phyloP scores from a whole-genome alignment of 1,284 basidiomycete species.

The Cryptococcus depauperatus region DNA sequence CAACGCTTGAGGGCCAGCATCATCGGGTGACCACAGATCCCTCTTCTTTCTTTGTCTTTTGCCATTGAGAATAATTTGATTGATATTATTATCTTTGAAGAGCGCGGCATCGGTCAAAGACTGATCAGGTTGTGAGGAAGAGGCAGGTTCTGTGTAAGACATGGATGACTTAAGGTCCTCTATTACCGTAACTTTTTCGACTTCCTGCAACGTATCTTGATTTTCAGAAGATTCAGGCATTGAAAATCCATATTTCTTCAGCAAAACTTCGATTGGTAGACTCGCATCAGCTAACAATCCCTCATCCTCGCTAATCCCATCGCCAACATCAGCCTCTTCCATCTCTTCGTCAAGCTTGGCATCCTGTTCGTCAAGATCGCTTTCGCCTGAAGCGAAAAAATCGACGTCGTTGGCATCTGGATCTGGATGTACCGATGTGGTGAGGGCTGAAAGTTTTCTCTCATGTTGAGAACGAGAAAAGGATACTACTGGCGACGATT shows the following conservation, averaged over 20 bases:
- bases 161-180: not conserved
- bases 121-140: conserved; percentile 21
- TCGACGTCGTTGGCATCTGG: conserved; percentile 44
- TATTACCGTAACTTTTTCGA: not conserved
- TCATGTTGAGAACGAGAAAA: too few species aligned
- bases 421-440: conserved; percentile 20
- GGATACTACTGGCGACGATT: too few species aligned
- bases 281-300: conserved; percentile 50
- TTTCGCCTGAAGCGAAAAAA: conserved; percentile 20
- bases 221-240: conserved; percentile 10
- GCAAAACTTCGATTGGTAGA: conserved; percentile 51
- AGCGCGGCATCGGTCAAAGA: conserved; percentile 33
- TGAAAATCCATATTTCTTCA: conserved; percentile 49
- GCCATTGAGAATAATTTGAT: conserved; percentile 26
- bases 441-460: conserved; percentile 1
- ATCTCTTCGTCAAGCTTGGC: conserved; percentile 44
- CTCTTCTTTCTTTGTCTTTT: conserved; percentile 33
- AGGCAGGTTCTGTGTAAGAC: not conserved
- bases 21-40: conserved; percentile 33
- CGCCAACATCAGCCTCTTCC: conserved; percentile 25
- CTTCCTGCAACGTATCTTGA: not conserved
- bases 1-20: conserved; percentile 21
- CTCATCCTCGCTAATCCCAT: conserved; percentile 47
- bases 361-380: conserved; percentile 37
- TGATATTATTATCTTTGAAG: conserved; percentile 7